Evolutionary conservation across 163 green algal species (phyloP), one percentile per base, ranked within the genome.

Genomic region (Chloroidium sp.): DNA sequence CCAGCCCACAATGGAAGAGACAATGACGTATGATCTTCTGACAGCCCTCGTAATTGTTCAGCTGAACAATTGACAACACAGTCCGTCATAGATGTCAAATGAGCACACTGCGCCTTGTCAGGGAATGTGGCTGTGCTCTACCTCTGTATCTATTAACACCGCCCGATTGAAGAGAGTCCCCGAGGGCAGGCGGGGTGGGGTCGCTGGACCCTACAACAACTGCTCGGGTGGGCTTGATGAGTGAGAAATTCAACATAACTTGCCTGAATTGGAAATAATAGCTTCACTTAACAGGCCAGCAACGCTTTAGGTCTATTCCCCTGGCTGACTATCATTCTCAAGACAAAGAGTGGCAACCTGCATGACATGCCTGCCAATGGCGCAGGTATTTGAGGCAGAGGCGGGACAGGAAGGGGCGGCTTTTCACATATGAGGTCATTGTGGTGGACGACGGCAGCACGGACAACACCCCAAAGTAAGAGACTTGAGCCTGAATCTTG

Each of bases 381-480:
- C 69, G 62, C 86, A 94, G 90, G 74, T 97, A 97, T 81, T 78
- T 97, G 62, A 80, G 92, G 72, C 62, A 81, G 75, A 85, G 92
- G 57, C 81, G 90, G 2, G 88, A 95, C 79, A 77, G 77, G 58
- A 75, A 93, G 80, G 93, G 93, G 1, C 86, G 91, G 1, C 82
- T 89, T 61, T 98, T 98, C 83, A 96, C 93, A 0, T 98, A 92
- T 68, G 95, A 99, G 81, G 86, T 99, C 4, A 90, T 99, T 36
- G 87, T 98, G 2, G 95, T 98, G 61, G 96, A 98, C 81, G 96
- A 98, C 75, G 96, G 95, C 79, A 97, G 91, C 87, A 89, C 62
- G 13, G 96, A 98, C 78, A 82, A 77, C 68, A 98, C 95, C 0
- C 85, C 86, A 12, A 82, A 75, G 86, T 88, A 64, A 57, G 14